A percentile compares a stretch with the other conserved stretches of the same genome.
These are phyloP conservation scores for Trypanosoma brucei DNA, from an alignment of 208 protist genomes.

Conservation along the genomic window DNA sequence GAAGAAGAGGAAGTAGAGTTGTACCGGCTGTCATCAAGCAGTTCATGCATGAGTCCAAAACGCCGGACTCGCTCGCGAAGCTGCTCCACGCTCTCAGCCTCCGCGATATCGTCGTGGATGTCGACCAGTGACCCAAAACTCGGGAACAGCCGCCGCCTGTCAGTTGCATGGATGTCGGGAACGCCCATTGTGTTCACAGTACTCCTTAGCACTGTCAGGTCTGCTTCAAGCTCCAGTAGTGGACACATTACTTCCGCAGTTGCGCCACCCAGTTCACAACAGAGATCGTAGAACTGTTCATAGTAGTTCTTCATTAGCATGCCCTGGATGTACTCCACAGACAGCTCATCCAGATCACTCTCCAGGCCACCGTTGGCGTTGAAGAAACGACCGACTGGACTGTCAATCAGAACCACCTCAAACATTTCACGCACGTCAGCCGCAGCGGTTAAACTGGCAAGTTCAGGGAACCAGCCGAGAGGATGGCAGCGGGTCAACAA, in stretches of 20 bases:
- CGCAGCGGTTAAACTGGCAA: constrained; percentile 91
- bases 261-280: constrained; percentile 78
- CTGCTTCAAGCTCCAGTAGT: constrained; percentile 94
- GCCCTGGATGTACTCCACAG: constrained; percentile 98
- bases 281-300: constrained; percentile 98
- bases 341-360: constrained; percentile 87
- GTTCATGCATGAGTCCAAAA: constrained; percentile 70
- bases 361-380: constrained; percentile 71
- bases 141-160: constrained; percentile 82
- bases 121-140: constrained; percentile 87
- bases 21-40: constrained; percentile 71
- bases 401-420: constrained; percentile 96
- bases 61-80: constrained; percentile 76
- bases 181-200: constrained; percentile 97
- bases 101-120: constrained; percentile 84
- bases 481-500: constrained; percentile 97
- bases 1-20: constrained; percentile 20
- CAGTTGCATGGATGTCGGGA: constrained; percentile 69
- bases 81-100: constrained; percentile 75
- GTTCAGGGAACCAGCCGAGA: constrained; percentile 95
- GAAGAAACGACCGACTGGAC: constrained; percentile 91
- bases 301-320: constrained; percentile 98
- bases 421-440: constrained; percentile 94
- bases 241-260: constrained; percentile 90
- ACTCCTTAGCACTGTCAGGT: constrained; percentile 96